These are phyloP conservation scores for Chlamydomonas incerta DNA, from an alignment of 139 green algal genomes.

Conservation along the genomic window DNA sequence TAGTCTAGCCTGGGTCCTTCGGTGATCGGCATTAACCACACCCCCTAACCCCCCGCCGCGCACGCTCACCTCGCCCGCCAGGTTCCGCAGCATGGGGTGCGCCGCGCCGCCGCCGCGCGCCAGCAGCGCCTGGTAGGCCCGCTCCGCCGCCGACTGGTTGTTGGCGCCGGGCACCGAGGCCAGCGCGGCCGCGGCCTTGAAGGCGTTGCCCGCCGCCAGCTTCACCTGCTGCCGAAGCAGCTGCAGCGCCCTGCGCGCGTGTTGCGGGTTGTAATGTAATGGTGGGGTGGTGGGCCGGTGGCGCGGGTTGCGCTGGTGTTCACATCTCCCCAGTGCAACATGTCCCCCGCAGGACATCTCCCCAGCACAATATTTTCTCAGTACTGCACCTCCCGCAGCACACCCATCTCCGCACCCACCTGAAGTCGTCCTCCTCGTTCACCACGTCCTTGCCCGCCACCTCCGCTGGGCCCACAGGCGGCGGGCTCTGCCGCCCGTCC, in stretches of 20 bases:
- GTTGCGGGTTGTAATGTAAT: neutral
- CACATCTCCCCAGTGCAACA: too few relatives aligned
- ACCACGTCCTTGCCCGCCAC: constrained; percentile 74
- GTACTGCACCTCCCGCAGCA: too few relatives aligned
- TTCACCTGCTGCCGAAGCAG: constrained; percentile 76
- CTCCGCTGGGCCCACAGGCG: constrained; percentile 60
- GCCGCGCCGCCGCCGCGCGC: constrained; percentile 30
- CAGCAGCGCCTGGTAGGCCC: constrained; percentile 51
- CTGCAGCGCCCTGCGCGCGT: constrained; percentile 47
- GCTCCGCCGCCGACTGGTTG: constrained; percentile 28
- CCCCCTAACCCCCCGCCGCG: neutral
- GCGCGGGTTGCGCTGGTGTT: too few relatives aligned
- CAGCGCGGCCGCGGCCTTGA: constrained; percentile 53
- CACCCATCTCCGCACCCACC: neutral
- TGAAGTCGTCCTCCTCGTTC: constrained; percentile 82
- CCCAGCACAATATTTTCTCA: too few relatives aligned
- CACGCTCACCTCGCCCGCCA: neutral
- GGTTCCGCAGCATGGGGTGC: constrained; percentile 74
- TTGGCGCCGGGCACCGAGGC: constrained; percentile 35
- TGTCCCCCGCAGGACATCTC: too few relatives aligned
- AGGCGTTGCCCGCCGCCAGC: constrained; percentile 54
- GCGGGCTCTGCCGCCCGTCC: constrained; percentile 74
- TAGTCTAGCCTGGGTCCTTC: too few relatives aligned
- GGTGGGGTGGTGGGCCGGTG: too few relatives aligned
- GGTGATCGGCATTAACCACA: too few relatives aligned